These are phyloP conservation scores for Kodamaea sp. DNA, from an alignment of 1,139 yeast genomes.

Conservation along the genomic window DNA sequence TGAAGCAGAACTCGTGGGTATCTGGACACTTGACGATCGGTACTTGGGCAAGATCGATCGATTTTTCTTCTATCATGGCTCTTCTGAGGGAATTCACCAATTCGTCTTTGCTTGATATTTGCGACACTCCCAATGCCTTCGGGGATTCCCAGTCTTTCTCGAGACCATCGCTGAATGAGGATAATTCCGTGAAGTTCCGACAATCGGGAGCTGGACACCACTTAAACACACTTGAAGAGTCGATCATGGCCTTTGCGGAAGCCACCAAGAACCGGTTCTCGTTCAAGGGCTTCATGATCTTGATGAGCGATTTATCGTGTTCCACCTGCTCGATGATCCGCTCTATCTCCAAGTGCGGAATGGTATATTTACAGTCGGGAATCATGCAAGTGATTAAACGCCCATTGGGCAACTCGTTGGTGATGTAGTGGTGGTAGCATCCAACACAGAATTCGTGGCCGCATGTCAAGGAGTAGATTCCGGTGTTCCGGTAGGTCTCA, in stretches of 20 bases:
- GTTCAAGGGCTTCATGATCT: conserved; percentile 10
- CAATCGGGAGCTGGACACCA: conserved; percentile 95
- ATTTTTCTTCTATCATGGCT: conserved; percentile 11
- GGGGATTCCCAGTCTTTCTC: conserved; percentile 26
- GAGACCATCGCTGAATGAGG: conserved; percentile 26
- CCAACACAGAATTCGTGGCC: conserved; percentile 66
- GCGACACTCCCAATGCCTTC: background rate
- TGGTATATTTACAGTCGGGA: conserved; percentile 31
- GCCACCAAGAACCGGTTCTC: conserved; percentile 20
- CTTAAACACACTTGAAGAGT: conserved; percentile 47
- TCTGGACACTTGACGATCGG: conserved; percentile 60
- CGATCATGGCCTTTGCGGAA: conserved; percentile 52
- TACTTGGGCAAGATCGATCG: conserved; percentile 16
- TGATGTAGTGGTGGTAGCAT: conserved; percentile 67
- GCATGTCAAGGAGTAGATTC: conserved; percentile 62
- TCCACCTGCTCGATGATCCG: conserved; percentile 15
- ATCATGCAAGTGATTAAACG: conserved; percentile 69
- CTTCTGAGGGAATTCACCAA: conserved; percentile 13
- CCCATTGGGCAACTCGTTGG: conserved; percentile 52
- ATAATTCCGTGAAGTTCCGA: conserved; percentile 43
- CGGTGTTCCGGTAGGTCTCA: conserved; percentile 42
- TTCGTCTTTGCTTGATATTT: conserved; percentile 7
- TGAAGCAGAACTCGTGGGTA: conserved; percentile 76
- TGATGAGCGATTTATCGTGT: conserved; percentile 8
- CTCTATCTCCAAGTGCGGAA: conserved; percentile 35